Evolutionary conservation across 176 grass and related monocot genomes (phyloP), one percentile per base, ranked within the genome.

Genomic region (Paspalum vaginatum): DNA sequence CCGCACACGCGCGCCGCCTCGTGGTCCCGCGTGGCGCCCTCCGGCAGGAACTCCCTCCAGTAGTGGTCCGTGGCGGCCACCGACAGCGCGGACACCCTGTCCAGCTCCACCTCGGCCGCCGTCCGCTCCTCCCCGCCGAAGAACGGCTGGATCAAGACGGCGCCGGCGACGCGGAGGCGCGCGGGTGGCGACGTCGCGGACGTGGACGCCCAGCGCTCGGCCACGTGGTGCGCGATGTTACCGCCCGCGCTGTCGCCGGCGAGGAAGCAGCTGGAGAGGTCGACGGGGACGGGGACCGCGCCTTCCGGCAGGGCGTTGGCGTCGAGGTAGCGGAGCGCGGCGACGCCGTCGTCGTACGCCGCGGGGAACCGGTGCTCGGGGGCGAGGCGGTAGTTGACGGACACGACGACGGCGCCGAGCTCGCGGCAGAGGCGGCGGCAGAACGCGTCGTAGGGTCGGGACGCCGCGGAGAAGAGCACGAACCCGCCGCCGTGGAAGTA

Each of bases 401-500:
- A 94, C 37, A 90, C 67, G 37, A 93, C 82, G 65, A 81, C 76
- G 45, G 73, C 85, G 58, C 18, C 55, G 47, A 82, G 74, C 63
- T 81, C 47, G 78, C 20, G 54, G 80, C 89, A 89, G 62, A 95
- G 20, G 13, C 84, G 65, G 57, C 81, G 84, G 89, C 87, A 81
- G 27, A 83, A 46, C 9, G 32, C 76, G 52, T 95, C 89, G 43
- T 85, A 66, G 25, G 69, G 63, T 52, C 67, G 5, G 6, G 84
- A 86, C 1, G 93, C 61, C 0, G 90, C 27, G 11, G 90, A 91
- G 51, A 90, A 38, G 67, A 88, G 67, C 49, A 66, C 45, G 90
- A 93, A 97, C 48, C 93, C 93, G 27, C 93, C 88, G 43, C 93
- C 88, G 79, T 97, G 93, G 85, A 88, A 87, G 83, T 86, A 81